Evolutionary conservation across 495 filamentous ascomycete species (phyloP).

Genomic region (Ascodesmis nigricans): DNA sequence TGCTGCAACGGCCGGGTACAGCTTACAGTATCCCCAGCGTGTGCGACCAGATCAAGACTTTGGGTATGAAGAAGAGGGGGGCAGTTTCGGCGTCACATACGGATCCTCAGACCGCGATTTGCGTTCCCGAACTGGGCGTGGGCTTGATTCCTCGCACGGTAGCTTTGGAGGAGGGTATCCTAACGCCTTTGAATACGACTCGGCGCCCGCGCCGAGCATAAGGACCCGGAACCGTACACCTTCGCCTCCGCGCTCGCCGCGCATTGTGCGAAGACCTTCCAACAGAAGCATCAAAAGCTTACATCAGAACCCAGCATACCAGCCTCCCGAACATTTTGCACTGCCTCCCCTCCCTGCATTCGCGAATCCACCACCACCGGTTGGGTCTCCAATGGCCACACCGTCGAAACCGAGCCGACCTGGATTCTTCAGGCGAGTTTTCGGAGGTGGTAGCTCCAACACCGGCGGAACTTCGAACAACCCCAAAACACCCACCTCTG

Average conservation of each 20-base stretch:
- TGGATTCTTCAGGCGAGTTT: constrained; percentile 84
- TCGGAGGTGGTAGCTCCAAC: constrained; percentile 24
- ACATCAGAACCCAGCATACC: constrained; percentile 18
- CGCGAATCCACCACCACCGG: constrained; percentile 14
- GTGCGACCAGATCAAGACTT: constrained; percentile 1
- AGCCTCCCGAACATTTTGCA: constrained; percentile 16
- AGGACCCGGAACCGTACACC: constrained; percentile 36
- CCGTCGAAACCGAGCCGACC: constrained; percentile 33
- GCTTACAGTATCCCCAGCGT: constrained; percentile 7
- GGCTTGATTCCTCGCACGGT: constrained; percentile 19
- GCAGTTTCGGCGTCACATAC: constrained; percentile 17
- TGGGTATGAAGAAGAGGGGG: constrained; percentile 13
- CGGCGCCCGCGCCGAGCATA: constrained; percentile 72
- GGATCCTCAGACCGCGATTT: constrained; percentile 23
- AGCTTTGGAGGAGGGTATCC: too few relatives aligned
- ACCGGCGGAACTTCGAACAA: constrained; percentile 21
- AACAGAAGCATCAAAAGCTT: constrained; percentile 18
- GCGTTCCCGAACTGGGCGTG: constrained; percentile 15
- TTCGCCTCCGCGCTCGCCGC: constrained; percentile 27
- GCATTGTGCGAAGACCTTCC: constrained; percentile 21
- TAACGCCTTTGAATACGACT: constrained; percentile 39
- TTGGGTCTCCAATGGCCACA: constrained; percentile 2
- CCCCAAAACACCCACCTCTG: constrained; percentile 6
- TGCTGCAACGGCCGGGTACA: constrained; percentile 2
- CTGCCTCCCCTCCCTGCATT: constrained; percentile 24